These are phyloP conservation scores for Geotrichum klebahnii DNA, from an alignment of 1,139 yeast genomes.

Conservation along the genomic window DNA sequence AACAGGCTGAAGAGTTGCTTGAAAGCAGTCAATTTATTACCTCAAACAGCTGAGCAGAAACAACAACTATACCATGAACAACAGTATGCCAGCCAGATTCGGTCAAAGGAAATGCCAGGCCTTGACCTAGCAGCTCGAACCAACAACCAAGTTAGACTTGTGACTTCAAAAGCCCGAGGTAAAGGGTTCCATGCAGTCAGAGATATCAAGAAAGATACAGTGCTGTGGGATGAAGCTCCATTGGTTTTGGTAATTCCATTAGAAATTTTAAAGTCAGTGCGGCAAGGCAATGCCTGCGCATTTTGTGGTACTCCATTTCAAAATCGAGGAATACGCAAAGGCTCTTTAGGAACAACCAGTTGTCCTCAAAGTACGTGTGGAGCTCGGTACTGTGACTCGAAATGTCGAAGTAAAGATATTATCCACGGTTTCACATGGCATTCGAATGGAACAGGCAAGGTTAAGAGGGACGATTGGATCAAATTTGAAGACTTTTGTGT, in stretches of 20 bases:
- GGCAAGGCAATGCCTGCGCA: slow-evolving; percentile 70
- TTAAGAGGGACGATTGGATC: slow-evolving; percentile 52
- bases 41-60: slow-evolving; percentile 12
- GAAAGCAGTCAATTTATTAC: slow-evolving; percentile 26
- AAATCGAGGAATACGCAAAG: slow-evolving; percentile 1
- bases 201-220: slow-evolving; percentile 45
- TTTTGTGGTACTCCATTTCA: slow-evolving; percentile 46
- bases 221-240: slow-evolving; percentile 61
- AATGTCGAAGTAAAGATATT: slow-evolving; percentile 37
- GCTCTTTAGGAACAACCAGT: slow-evolving; percentile 12
- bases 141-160: slow-evolving; percentile 44
- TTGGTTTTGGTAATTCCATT: slow-evolving; percentile 67
- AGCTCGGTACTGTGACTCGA: slow-evolving; percentile 32
- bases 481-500: slow-evolving; percentile 59
- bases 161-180: slow-evolving; percentile 39
- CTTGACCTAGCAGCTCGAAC: slow-evolving; percentile 26
- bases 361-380: slow-evolving; percentile 25
- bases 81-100: slow-evolving; percentile 43
- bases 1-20: slow-evolving; percentile 15
- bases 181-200: slow-evolving; percentile 37
- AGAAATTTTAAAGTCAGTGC: slow-evolving; percentile 60
- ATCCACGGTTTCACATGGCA: slow-evolving; percentile 61
- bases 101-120: slow-evolving; percentile 49
- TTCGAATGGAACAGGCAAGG: slow-evolving; percentile 27
- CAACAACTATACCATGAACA: slow-evolving; percentile 10